Evolutionary conservation across 2,329 filamentous ascomycete species (phyloP), one percentile per base, ranked within the genome.

Genomic region (Clarireedia paspali): DNA sequence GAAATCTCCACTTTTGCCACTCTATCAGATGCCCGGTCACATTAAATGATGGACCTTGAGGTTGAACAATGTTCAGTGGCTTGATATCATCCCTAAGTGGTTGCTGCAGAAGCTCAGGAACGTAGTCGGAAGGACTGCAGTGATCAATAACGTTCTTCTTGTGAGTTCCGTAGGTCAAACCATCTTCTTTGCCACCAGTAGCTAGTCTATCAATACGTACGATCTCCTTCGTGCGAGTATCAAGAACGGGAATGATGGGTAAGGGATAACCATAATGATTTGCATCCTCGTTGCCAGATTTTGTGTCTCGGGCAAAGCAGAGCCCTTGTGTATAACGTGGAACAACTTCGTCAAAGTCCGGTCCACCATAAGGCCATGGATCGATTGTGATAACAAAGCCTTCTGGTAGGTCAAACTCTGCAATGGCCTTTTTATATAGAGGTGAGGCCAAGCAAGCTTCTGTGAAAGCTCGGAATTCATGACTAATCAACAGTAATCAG

Each of bases 1-100:
- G 71, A 69, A 87, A 84, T n/a, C 77, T 73, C 81, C 81, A 84
- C 62, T 82, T 78, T 64, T 80, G 76, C 77, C 77, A 79, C 60
- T 46, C 42, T 46, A 46, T n/a, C 20, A 46, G 23, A 46, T 46
- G 68, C 63, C 74, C 61, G 64, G 73, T 64, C 60, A 70, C 71
- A 20, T 71, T 75, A 70, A 85, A 86, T 0, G 79, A 83, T 1
- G 82, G 77, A 0, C 83, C 83, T 48, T 85, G 80, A 0, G 83
- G 82, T 60, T 86, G 83, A 6, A 78, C 69, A n/a, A 86, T 78
- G 58, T 83, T 78, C 64, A 46, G 14, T 23, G 42, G 42, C 23
- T 46, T 46, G n/a, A 46, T 46, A 59, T 77, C 75, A 59, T 73
- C 73, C 24, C 77, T 64, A 14, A 69, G 66, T 38, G 62, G 59